Base-by-base conservation (phyloP, 192 early-diverging fungal species). In the Chytriomyces hyalinus region DNA sequence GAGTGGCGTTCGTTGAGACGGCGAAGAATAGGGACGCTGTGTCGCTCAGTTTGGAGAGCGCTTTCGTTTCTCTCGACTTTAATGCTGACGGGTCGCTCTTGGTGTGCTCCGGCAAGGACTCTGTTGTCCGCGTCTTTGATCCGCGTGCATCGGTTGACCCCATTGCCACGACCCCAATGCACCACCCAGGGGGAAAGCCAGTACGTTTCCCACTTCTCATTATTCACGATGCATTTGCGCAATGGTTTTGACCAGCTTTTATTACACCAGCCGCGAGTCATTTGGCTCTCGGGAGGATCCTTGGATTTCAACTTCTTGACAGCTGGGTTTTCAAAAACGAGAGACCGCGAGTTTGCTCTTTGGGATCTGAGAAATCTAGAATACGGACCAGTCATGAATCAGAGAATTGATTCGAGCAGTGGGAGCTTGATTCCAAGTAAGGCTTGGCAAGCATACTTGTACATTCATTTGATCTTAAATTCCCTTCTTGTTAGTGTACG, bases 401-500 rank as follows among this genome's bases (percentile, higher is more conserved):
- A 75, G 10, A 45, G 46, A n/a, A n/a, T 75, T 10, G 73, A 75
- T 75, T 65, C 73, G 7, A 20, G 46, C 13, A 65, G 6, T 51
- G 73, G 73, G 6, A 36, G 51, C 43, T 66, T 75, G 61, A 75
- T 75, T 64, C 64, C 73, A 36, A n/a, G 70, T 71, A 3, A 8
- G 51, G 53, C 13, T 20, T 57, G 2, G 3, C 20, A n/a, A 4
- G 36, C 36, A 36, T 36, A 36, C 1, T 36, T 36, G 36, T 36
- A 1, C 36, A 36, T 36, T 36, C 36, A 36, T 36, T 36, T 36
- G 36, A 36, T 36, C 36, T 0, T 36, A 36, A 36, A 3, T 36
- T 36, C 36, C 36, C 36, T 36, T 36, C 36, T 36, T 36, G 36
- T 36, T 43, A 71, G 70, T 94, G 9, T 94, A 90, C 64, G 95